phyloP scores from a whole-genome alignment of 495 filamentous ascomycete genomes.

The Penicillium samsonianum region DNA sequence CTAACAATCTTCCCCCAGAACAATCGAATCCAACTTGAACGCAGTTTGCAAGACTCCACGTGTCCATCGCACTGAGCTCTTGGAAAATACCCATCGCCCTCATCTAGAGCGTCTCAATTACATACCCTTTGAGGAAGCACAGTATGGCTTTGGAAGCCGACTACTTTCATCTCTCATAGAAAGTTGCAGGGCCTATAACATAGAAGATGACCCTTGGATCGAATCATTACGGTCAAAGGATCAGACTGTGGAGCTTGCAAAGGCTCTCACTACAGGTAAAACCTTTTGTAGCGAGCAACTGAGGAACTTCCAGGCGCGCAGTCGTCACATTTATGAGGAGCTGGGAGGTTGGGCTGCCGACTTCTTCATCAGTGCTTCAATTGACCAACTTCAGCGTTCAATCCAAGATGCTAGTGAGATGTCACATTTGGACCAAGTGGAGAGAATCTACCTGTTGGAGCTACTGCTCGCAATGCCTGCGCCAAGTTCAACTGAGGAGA shows the following conservation, averaged over 20 bases:
- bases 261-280: constrained; percentile 50
- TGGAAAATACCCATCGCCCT: constrained; percentile 68
- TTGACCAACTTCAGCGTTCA: constrained; percentile 47
- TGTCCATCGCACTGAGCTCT: constrained; percentile 68
- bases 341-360: constrained; percentile 76
- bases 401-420: constrained; percentile 34
- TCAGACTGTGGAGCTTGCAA: constrained; percentile 40
- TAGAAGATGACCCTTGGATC: constrained; percentile 71
- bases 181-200: constrained; percentile 38
- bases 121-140: constrained; percentile 7
- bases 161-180: constrained; percentile 22
- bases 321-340: constrained; percentile 52
- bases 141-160: constrained; percentile 12
- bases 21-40: constrained; percentile 75
- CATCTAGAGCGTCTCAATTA: constrained; percentile 57
- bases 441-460: constrained; percentile 61
- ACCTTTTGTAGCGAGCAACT: constrained; percentile 69
- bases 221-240: constrained; percentile 47
- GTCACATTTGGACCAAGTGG: constrained; percentile 47
- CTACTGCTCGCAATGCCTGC: constrained; percentile 50
- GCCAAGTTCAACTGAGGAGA: constrained; percentile 21
- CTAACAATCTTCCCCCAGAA: constrained; percentile 34
- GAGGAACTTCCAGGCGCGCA: constrained; percentile 50
- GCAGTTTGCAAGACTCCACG: constrained; percentile 71
- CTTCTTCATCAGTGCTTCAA: constrained; percentile 64